Percentiles rank a stretch among this genome's conserved stretches.
Conservation (phyloP, 805 yeast species). For the Helenozyma rhizophorensis region DNA sequence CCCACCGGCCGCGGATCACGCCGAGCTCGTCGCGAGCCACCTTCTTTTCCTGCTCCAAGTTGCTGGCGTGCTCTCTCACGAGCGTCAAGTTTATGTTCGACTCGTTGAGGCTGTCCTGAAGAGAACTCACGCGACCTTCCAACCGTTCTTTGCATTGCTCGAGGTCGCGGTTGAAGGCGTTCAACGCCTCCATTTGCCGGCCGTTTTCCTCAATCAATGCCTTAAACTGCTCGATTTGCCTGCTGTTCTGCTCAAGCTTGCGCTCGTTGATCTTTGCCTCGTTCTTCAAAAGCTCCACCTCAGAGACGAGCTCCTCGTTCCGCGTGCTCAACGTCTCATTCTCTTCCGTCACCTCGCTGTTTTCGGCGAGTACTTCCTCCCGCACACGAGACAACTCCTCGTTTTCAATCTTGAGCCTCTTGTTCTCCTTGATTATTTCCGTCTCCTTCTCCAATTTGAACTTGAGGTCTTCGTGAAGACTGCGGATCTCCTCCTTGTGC, state of each 20-base stretch:
- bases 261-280: slow-evolving; percentile 34
- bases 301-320: slow-evolving; percentile 24
- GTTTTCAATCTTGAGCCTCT: slow-evolving; percentile 55
- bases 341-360: slow-evolving; percentile 36
- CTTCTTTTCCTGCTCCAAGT: slow-evolving; percentile 29
- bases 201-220: slow-evolving; percentile 58
- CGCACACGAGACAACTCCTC: slow-evolving; percentile 40
- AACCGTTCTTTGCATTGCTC: slow-evolving; percentile 31
- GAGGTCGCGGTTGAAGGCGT: slow-evolving; percentile 8
- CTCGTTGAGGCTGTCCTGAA: slow-evolving; percentile 23
- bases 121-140: slow-evolving; percentile 26
- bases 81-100: slow-evolving; percentile 24
- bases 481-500: slow-evolving; percentile 48
- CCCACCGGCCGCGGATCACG: slow-evolving; percentile 24
- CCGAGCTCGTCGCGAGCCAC: slow-evolving; percentile 31
- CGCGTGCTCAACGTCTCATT: slow-evolving; percentile 33
- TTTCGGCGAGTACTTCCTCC: slow-evolving; percentile 27
- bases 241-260: slow-evolving; percentile 29
- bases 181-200: slow-evolving; percentile 57
- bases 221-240: slow-evolving; percentile 54
- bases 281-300: slow-evolving; percentile 26
- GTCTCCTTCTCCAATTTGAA: slow-evolving; percentile 61
- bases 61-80: slow-evolving; percentile 31
- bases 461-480: slow-evolving; percentile 50
- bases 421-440: slow-evolving; percentile 57